phyloP scores from a whole-genome alignment of 805 yeast species.

The Ogataea glucozyma region DNA sequence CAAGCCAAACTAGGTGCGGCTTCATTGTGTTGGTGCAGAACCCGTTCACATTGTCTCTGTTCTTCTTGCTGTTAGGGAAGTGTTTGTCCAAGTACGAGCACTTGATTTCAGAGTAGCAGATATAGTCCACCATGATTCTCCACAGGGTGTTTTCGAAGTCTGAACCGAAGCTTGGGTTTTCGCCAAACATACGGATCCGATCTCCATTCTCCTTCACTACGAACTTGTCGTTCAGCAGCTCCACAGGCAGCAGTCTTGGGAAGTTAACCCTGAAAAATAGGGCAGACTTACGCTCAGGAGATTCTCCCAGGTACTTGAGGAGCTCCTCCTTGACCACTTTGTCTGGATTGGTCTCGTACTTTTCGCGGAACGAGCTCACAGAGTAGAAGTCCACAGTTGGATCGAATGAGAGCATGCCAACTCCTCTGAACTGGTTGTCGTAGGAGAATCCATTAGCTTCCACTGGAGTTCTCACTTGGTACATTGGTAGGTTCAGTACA shows the following conservation, averaged over 20 bases:
- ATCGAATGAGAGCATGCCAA: conserved; percentile 56
- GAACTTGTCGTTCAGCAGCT: conserved; percentile 27
- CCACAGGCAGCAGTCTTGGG: conserved; percentile 36
- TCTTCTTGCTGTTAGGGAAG: conserved; percentile 23
- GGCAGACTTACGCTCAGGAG: conserved; percentile 30
- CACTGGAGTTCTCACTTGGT: conserved; percentile 48
- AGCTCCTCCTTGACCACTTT: conserved; percentile 21
- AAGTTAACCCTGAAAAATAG: conserved; percentile 36
- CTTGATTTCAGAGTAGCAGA: conserved; percentile 29
- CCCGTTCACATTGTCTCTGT: conserved; percentile 13
- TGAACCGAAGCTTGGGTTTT: conserved; percentile 21
- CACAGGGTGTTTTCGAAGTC: conserved; percentile 30
- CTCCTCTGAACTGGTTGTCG: conserved; percentile 41
- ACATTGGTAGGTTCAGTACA: conserved; percentile 41
- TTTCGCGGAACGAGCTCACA: conserved; percentile 24
- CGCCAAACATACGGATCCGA: conserved; percentile 31
- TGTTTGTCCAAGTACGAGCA: conserved; percentile 31
- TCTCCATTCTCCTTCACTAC: conserved; percentile 37
- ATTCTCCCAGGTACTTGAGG: conserved; percentile 21
- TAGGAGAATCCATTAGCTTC: conserved; percentile 51
- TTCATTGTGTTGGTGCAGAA: conserved; percentile 31
- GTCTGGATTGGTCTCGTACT: conserved; percentile 25
- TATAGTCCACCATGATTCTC: conserved; percentile 36
- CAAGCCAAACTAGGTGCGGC: conserved; percentile 34
- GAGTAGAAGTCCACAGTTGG: conserved; percentile 44